Percentiles rank a stretch among this genome's conserved stretches.
phyloP scores from a whole-genome alignment of 2,329 filamentous ascomycete species.

The Torrubiellomyces zombiae region DNA sequence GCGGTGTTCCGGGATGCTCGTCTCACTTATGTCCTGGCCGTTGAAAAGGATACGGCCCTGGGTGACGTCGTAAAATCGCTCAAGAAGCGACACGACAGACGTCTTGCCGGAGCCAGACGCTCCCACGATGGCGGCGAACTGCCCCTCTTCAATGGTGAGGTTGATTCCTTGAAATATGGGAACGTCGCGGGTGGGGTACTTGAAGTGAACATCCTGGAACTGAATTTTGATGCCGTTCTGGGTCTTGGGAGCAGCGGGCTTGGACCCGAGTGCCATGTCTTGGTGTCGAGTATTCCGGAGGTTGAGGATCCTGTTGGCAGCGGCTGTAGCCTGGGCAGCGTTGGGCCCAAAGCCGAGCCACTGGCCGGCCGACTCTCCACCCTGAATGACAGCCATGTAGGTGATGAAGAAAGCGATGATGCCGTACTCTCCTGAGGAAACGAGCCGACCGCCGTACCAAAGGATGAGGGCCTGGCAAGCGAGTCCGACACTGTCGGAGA shows the following conservation, averaged over 20 bases:
- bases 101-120: conserved; percentile 58
- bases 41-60: conserved; percentile 50
- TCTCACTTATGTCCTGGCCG: conserved; percentile 36
- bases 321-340: conserved; percentile 39
- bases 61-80: conserved; percentile 54
- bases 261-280: conserved; percentile 13
- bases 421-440: conserved; percentile 32
- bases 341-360: conserved; percentile 53
- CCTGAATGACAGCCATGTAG: conserved; percentile 51
- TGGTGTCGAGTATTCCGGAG: conserved; percentile 26
- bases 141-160: conserved; percentile 48
- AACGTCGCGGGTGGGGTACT: conserved; percentile 39
- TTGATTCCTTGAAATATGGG: conserved; percentile 44
- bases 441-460: conserved; percentile 48
- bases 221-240: conserved; percentile 39
- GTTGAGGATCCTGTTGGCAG: conserved; percentile 42
- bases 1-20: conserved; percentile 48
- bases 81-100: conserved; percentile 48
- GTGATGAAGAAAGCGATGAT: conserved; percentile 34
- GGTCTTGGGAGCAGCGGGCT: conserved; percentile 25
- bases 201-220: conserved; percentile 39
- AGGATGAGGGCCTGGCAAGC: conserved; percentile 47
- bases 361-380: conserved; percentile 49
- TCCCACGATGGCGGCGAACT: conserved; percentile 55
- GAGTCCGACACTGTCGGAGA: conserved; percentile 50